Evolutionary conservation across 345 rosid species (phyloP), one percentile per base, ranked within the genome.

Genomic region (Draba incana): DNA sequence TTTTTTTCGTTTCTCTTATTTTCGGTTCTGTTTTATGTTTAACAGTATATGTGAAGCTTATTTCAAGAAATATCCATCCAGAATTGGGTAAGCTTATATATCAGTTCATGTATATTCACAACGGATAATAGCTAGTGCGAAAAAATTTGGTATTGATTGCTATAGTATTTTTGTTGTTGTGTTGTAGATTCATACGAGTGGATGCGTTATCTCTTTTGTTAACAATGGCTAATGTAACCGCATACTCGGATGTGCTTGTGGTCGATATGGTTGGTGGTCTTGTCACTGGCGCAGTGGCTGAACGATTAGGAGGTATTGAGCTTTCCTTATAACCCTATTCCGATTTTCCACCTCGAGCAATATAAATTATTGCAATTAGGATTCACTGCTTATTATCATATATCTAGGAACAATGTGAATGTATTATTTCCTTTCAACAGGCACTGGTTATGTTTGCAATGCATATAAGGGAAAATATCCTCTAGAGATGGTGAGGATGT

Each of bases 241-340:
- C 88, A 15, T 79, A 85, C 74, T 81, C 86, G n/a, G 92, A 94
- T 74, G 82, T 94, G 45, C 90, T 94, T 63, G 87, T 91, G 30
- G 82, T 86, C 58, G 99, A 94, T 83, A 84, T 81, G 90, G 87
- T 89, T 75, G 97, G 96, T 71, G 99, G 97, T 39, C 92, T 94
- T 68, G 70, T 94, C 68, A 85, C 96, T 69, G 97, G 97, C 75
- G 97, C 96, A 41, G 92, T 94, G 64, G 96, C 97, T 53, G 97
- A 91, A 72, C 84, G 96, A 44, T 77, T 88, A 78, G 97, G 97
- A 80, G 97, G 98, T 92, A 64, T 45, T 64, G 2, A 57, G 47
- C 15, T 67, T n/a, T 56, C 35, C 5, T 44, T n/a, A n/a, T n/a
- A n/a, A n/a, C n/a, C n/a, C n/a, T n/a, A n/a, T n/a, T n/a, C n/a